Evolutionary conservation across 2,329 filamentous ascomycete species (phyloP), one percentile per base, ranked within the genome.

Genomic region (Fusarium sp.): DNA sequence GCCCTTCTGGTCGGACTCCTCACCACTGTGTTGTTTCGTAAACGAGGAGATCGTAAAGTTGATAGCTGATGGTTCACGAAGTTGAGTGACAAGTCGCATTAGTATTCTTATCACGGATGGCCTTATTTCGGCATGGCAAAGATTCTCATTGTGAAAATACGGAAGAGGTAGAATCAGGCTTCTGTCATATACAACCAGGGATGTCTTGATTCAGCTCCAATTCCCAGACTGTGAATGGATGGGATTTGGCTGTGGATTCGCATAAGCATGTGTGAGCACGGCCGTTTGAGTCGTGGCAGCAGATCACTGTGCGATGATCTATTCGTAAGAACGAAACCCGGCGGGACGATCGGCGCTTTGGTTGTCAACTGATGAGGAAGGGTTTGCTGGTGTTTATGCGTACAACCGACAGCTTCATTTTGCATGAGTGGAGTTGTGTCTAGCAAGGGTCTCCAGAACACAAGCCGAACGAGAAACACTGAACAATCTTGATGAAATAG

Each of bases 261-360:
- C 58, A 64, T 64, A 57, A 68, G 67, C 68, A 70, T 69, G 65
- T 42, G 38, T 61, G 55, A 61, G 66, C 57, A 57, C 39, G 53
- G 67, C 51, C 68, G 51, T 65, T 65, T 71, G 56, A 61, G 55
- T 70, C 54, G 68, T 71, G 67, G 58, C 53, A 68, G 57, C 28
- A 63, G 67, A 69, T 69, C 67, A 71, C 50, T 54, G 50, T 63
- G 67, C 59, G 57, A 60, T 51, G 58, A 66, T 70, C 63, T 51
- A 40, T 68, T 70, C 44, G 39, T 57, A 50, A 38, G 59, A 54
- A 53, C 24, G 50, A 55, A 63, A 55, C 46, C 48, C 22, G 52
- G 52, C 24, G 49, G 62, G 42, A 59, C 48, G 67, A 69, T 69
- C 67, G 53, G 67, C 67, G 42, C 22, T 54, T 31, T 49, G 58